Percentiles rank a stretch among this genome's conserved stretches.
phyloP scores from a whole-genome alignment of 768 basidiomycete species.

The Tremella mesenterica region DNA sequence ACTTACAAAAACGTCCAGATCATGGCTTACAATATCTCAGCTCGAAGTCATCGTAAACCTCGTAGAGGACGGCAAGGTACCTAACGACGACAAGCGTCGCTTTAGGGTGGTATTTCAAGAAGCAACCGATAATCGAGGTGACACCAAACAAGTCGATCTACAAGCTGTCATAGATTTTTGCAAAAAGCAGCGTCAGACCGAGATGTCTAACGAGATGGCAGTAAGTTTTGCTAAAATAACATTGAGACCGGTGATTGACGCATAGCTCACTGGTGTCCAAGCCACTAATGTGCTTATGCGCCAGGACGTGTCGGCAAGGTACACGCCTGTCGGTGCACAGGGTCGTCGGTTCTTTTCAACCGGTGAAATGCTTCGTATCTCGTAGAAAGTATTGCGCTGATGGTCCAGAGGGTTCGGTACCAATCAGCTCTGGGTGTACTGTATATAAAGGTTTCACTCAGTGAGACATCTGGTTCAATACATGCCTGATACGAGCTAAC shows the following conservation, averaged over 20 bases:
- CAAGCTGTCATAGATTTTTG: slow-evolving; percentile 36
- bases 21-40: slow-evolving; percentile 7
- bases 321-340: slow-evolving; percentile 36
- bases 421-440: slow-evolving; percentile 37
- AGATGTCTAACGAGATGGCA: slow-evolving; percentile 28
- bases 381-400: slow-evolving; percentile 3
- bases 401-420: slow-evolving; percentile 17
- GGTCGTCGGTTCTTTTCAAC: slow-evolving; percentile 40
- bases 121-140: slow-evolving; percentile 14
- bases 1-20: background rate
- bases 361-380: slow-evolving; percentile 11
- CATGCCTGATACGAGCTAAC: background rate
- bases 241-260: background rate
- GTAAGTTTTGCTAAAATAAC: slow-evolving; percentile 10
- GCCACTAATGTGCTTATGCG: slow-evolving; percentile 43
- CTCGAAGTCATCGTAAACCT: slow-evolving; percentile 28
- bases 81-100: slow-evolving; percentile 28
- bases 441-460: slow-evolving; percentile 44
- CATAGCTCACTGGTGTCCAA: slow-evolving; percentile 34
- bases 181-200: slow-evolving; percentile 27
- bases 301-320: slow-evolving; percentile 27
- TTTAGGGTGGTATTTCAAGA: slow-evolving; percentile 38
- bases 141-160: slow-evolving; percentile 22
- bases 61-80: slow-evolving; percentile 26
- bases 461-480: slow-evolving; percentile 10